Percentiles rank a stretch among this genome's conserved stretches.
Evolutionary conservation across 2,329 filamentous ascomycete genomes (phyloP).

Genomic region (Colletotrichum musicola): DNA sequence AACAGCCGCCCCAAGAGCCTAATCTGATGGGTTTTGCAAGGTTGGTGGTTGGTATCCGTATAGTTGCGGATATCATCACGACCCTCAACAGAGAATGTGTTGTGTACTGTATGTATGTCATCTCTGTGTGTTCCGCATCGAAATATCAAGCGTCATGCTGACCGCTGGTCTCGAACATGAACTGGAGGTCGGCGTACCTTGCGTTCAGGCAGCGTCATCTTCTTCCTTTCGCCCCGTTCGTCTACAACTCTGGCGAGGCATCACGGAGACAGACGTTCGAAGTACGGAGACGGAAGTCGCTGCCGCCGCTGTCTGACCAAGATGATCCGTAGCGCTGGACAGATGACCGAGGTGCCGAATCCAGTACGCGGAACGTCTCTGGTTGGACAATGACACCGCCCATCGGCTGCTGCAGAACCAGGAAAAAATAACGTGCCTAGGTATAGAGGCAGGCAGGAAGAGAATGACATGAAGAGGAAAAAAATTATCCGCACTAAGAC

Average conservation of each 20-base stretch:
- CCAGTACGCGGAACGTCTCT: constrained; percentile 17
- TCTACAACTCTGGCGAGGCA: neutral
- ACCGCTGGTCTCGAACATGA: constrained; percentile 5
- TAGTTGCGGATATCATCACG: neutral
- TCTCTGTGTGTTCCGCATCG: neutral
- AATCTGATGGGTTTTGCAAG: constrained; percentile 22
- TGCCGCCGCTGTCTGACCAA: constrained; percentile 3
- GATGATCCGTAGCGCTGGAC: constrained; percentile 5
- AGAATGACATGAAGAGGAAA: neutral
- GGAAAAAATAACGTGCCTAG: neutral
- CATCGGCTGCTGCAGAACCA: constrained; percentile 25
- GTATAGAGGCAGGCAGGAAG: no score
- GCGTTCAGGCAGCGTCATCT: constrained; percentile 5
- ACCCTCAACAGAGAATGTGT: neutral
- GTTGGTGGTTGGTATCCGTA: constrained; percentile 1
- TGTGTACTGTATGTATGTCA: neutral
- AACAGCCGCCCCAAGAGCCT: constrained; percentile 38
- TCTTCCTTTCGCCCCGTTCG: neutral
- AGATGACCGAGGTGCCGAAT: constrained; percentile 32
- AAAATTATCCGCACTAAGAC: constrained; percentile 3
- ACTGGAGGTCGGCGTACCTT: constrained; percentile 18
- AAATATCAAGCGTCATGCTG: neutral
- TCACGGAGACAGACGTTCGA: neutral
- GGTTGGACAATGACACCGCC: constrained; percentile 26
- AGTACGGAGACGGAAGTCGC: constrained; percentile 5